Conservation (phyloP, 176 grass and related monocot species). For the Canna indica region DNA sequence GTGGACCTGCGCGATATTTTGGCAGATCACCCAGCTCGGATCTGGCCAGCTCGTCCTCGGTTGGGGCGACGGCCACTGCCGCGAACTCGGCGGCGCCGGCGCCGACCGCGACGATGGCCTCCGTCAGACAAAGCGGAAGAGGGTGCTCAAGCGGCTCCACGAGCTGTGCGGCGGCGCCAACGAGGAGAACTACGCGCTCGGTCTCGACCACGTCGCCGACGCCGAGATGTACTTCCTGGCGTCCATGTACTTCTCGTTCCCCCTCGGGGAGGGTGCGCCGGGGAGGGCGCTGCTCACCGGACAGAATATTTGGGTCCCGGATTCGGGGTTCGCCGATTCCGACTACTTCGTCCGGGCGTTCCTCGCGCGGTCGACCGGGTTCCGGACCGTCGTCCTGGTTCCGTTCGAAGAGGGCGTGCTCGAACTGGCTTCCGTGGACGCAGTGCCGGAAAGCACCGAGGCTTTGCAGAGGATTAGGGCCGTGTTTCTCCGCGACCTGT, state of each 20-base stretch:
- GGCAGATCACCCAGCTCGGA: constrained; percentile 44
- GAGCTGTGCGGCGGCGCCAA: constrained; percentile 42
- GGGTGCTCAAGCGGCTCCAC: constrained; percentile 60
- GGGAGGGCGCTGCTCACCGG: constrained; percentile 35
- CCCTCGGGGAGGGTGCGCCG: constrained; percentile 40
- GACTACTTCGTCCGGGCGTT: constrained; percentile 50
- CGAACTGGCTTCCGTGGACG: constrained; percentile 51
- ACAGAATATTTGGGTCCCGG: constrained; percentile 44
- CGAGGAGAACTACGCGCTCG: constrained; percentile 48
- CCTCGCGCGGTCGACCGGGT: constrained; percentile 49
- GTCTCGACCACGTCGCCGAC: constrained; percentile 50
- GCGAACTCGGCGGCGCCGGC: constrained; percentile 19
- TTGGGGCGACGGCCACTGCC: constrained; percentile 89
- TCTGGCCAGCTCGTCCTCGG: constrained; percentile 33
- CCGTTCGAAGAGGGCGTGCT: constrained; percentile 65
- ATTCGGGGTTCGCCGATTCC: constrained; percentile 15
- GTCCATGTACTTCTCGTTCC: constrained; percentile 92
- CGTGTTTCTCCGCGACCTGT: constrained; percentile 11
- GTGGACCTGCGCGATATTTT: constrained; percentile 74
- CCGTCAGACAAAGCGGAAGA: constrained; percentile 26
- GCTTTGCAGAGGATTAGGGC: constrained; percentile 34
- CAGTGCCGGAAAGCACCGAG: constrained; percentile 42
- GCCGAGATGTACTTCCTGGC: constrained; percentile 83
- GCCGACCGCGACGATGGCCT: background rate
- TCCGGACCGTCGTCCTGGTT: constrained; percentile 62